Base-by-base conservation (phyloP, 768 basidiomycete species). In the Boletus patriciae region DNA sequence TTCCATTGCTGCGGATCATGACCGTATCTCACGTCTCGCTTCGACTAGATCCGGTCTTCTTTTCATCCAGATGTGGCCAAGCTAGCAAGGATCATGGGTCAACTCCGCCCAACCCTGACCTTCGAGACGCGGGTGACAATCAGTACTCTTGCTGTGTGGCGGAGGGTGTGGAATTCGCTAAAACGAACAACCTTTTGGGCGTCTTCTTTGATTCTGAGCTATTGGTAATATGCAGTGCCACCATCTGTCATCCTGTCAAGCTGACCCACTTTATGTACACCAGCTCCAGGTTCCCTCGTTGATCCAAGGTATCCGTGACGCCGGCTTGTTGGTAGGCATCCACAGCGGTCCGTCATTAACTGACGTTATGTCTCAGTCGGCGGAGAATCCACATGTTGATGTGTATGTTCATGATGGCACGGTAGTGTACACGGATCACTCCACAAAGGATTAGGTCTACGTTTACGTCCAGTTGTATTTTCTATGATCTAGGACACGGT, bases 131-230 rank as follows among this genome's bases (percentile, higher is more conserved):
- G 60, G 82, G 83, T 52, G 76, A 78, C 47, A 77, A 77, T 57
- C 69, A 69, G 61, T 77, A 85, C 55, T 67, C 83, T 44, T 77
- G 82, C 47, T 94, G 92, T 66, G 85, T 98, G 38, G 84, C 89
- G 56, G 86, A 92, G 55, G 94, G 94, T 16, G 93, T 98, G 54
- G 93, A 95, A 64, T 97, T 98, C 66, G 90, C 94, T 21, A 91
- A 88, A 65, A 78, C 80, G 45, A 98, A 98, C 73, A 98, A 99
- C 72, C 76, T 99, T 21, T 76, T 99, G 54, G 97, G 97, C 55
- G 78, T 99, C 44, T 86, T 96, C 67, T 80, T 97, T 48, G 92
- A 97, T 70, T 89, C 90, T 12, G 83, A 86, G 37, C 78, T 98
- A 56, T 74, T 98, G 76, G 96, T 97, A 68, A 72, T 85, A 21